These are phyloP conservation scores for Elsinoe batatas DNA, from an alignment of 2,329 filamentous ascomycete genomes.

Conservation along the genomic window DNA sequence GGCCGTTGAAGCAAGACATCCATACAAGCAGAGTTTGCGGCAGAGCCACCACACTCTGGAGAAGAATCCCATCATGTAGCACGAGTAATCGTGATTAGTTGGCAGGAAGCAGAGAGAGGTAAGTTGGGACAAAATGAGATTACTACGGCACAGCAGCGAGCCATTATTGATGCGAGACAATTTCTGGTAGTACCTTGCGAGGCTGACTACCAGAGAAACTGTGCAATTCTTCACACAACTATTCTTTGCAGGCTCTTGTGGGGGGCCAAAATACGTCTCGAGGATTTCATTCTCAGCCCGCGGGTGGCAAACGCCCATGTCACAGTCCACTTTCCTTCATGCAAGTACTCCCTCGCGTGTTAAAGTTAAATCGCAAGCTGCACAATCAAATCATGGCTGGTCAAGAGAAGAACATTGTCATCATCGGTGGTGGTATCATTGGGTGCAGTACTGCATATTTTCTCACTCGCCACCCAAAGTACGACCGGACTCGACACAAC, in stretches of 20 bases:
- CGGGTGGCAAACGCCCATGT: not conserved
- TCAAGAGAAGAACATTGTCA: constrained; percentile 26
- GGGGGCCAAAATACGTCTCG: too few relatives aligned
- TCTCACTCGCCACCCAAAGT: constrained; percentile 74
- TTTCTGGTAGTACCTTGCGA: too few relatives aligned
- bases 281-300: too few relatives aligned
- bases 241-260: too few relatives aligned
- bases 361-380: not conserved
- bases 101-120: too few relatives aligned
- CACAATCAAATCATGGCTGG: constrained; percentile 19
- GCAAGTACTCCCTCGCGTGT: not conserved
- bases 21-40: constrained; percentile 2
- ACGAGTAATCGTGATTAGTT: too few relatives aligned
- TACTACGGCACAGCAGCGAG: too few relatives aligned
- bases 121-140: too few relatives aligned
- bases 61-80: not conserved
- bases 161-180: too few relatives aligned
- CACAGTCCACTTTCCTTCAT: not conserved
- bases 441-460: constrained; percentile 88
- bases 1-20: not conserved
- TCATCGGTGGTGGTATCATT: constrained; percentile 74
- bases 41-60: not conserved
- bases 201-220: too few relatives aligned
- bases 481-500: constrained; percentile 61
- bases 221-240: too few relatives aligned